Evolutionary conservation across 2,329 filamentous ascomycete genomes (phyloP).

Genomic region (Aureobasidium vineae): DNA sequence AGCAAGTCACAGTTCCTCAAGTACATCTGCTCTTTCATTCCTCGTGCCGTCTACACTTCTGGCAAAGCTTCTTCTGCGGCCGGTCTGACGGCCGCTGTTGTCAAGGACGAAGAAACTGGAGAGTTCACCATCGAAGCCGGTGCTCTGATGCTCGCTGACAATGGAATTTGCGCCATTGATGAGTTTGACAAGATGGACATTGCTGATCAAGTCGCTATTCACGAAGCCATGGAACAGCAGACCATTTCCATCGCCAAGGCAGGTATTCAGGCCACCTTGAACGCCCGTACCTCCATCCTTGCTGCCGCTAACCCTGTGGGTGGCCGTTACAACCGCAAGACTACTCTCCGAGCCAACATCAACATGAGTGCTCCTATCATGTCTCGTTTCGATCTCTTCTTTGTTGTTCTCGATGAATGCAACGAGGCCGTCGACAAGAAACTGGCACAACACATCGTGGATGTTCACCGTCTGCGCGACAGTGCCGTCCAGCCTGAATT

Average conservation of each 20-base stretch:
- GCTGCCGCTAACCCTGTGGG: conserved; percentile 95
- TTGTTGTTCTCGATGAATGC: conserved; percentile 95
- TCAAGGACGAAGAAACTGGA: conserved; percentile 97
- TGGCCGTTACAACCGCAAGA: conserved; percentile 96
- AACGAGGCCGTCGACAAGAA: conserved; percentile 89
- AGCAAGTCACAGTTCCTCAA: conserved; percentile 98
- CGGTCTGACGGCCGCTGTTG: conserved; percentile 92
- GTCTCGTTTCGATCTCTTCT: conserved; percentile 99
- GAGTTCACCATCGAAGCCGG: conserved; percentile 99
- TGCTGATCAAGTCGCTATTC: conserved; percentile 93
- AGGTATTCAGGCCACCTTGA: conserved; percentile 95
- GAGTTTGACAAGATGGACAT: conserved; percentile 99
- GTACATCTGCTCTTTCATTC: conserved; percentile 96
- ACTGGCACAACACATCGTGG: conserved; percentile 90
- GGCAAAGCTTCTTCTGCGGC: conserved; percentile 97
- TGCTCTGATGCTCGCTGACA: conserved; percentile 94
- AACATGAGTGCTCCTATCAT: conserved; percentile 99
- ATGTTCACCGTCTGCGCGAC: conserved; percentile 88
- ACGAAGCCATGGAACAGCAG: conserved; percentile 99
- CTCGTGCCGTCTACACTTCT: conserved; percentile 93
- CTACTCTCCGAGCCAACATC: conserved; percentile 88
- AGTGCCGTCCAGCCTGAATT: conserved; percentile 90
- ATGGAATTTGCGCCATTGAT: conserved; percentile 96
- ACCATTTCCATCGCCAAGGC: conserved; percentile 99
- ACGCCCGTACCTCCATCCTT: conserved; percentile 91